Conservation (phyloP, 169 alveolate genomes). For the Miamiensis avidus region DNA sequence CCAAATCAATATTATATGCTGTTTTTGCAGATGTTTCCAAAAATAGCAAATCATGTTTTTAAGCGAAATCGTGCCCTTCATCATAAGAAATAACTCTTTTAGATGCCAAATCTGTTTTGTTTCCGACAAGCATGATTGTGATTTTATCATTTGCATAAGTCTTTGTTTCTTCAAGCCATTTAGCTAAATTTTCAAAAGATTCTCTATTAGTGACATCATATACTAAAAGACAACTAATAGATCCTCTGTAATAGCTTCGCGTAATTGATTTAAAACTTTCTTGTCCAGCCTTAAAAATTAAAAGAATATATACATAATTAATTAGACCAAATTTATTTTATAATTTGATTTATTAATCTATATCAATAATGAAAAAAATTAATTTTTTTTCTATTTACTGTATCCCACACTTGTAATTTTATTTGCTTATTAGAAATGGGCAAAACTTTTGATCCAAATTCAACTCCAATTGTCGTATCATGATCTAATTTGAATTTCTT, state of each 20-base stretch:
- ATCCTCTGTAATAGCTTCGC: constrained; percentile 96
- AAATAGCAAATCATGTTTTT: constrained; percentile 50
- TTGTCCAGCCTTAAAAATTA: constrained; percentile 91
- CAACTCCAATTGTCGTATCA: constrained; percentile 97
- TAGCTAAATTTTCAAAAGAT: constrained; percentile 89
- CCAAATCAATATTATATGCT: constrained; percentile 56
- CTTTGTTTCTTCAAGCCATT: constrained; percentile 95
- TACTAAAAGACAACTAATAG: constrained; percentile 76
- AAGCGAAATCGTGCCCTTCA: constrained; percentile 74
- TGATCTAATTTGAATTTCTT: constrained; percentile 94
- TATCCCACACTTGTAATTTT: constrained; percentile 96
- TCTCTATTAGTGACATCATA: constrained; percentile 88
- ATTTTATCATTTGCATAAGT: constrained; percentile 95
- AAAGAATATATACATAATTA: not conserved
- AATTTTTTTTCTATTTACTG: constrained; percentile 50
- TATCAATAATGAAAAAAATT: not conserved
- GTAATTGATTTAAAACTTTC: constrained; percentile 96
- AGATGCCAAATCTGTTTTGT: constrained; percentile 90
- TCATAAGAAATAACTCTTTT: constrained; percentile 70
- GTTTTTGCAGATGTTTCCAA: constrained; percentile 74
- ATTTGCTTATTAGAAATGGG: constrained; percentile 87
- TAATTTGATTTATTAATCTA: no score
- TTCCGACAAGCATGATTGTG: constrained; percentile 94
- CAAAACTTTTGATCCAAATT: constrained; percentile 94
- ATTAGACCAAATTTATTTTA: no score